These are phyloP conservation scores for Scalesia atractyloides DNA, from an alignment of 129 eudicot genomes.

Conservation along the genomic window DNA sequence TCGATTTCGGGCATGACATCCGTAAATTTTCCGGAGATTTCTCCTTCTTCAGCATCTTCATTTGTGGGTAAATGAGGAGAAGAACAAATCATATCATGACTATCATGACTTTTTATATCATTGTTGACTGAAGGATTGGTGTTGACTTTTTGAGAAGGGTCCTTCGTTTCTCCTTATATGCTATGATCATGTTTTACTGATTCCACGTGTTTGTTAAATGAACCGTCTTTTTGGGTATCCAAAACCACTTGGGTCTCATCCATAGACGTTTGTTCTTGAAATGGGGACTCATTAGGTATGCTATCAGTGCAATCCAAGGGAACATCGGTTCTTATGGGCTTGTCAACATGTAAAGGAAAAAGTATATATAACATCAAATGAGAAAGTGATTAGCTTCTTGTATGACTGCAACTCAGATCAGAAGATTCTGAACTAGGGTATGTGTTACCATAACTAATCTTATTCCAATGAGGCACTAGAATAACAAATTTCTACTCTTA, in stretches of 20 bases:
- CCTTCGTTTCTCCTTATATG: constrained; percentile 11
- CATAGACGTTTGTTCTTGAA: constrained; percentile 21
- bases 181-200: constrained; percentile 21
- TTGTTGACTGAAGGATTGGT: constrained; percentile 11
- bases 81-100: constrained; percentile 21
- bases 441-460: too few species aligned
- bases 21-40: constrained; percentile 39
- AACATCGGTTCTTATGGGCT: constrained; percentile 18
- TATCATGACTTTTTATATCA: constrained; percentile 21
- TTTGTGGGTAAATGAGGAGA: constrained; percentile 25
- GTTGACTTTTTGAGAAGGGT: constrained; percentile 11
- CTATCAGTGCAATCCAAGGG: background rate
- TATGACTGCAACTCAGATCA: background rate
- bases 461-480: background rate
- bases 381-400: background rate
- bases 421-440: background rate
- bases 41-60: constrained; percentile 51
- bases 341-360: constrained; percentile 25
- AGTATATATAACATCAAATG: background rate
- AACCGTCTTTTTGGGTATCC: constrained; percentile 30
- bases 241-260: constrained; percentile 30
- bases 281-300: constrained; percentile 20
- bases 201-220: constrained; percentile 15
- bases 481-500: background rate
- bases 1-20: constrained; percentile 7